Evolutionary conservation across 441 rosid genomes (phyloP).

Genomic region (Theobroma grandiflorum): DNA sequence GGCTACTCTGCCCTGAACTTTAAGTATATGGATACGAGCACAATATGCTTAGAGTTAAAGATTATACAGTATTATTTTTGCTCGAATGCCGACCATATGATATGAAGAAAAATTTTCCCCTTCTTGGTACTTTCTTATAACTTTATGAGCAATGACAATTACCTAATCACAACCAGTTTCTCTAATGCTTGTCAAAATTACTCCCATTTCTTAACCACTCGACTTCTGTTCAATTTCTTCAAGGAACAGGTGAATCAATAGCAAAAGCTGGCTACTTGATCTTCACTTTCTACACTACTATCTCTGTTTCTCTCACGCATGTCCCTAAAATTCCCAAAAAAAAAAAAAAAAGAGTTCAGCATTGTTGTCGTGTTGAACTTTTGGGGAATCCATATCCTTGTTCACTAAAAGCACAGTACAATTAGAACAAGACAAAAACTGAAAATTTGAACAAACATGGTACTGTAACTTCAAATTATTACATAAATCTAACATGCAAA

Average conservation of each 20-base stretch:
- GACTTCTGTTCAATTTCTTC: neutral
- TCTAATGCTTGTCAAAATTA: neutral
- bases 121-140: neutral
- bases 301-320: neutral
- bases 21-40: neutral
- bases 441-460: neutral
- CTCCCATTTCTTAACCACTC: neutral
- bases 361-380: neutral
- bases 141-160: neutral
- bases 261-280: conserved; percentile 12
- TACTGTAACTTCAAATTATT: neutral
- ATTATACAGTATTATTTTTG: neutral
- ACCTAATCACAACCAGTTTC: neutral
- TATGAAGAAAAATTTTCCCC: neutral
- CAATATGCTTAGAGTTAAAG: neutral
- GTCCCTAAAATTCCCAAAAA: neutral
- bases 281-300: neutral
- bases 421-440: neutral
- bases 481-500: conserved; percentile 6
- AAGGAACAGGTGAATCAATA: conserved; percentile 5
- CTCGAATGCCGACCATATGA: neutral
- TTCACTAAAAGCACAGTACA: neutral
- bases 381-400: neutral
- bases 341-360: conserved; percentile 8
- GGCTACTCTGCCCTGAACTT: neutral